Percentiles rank a stretch among this genome's conserved stretches.
phyloP scores from a whole-genome alignment of 371 early-diverging fungal species.

The Mucor mucedo region DNA sequence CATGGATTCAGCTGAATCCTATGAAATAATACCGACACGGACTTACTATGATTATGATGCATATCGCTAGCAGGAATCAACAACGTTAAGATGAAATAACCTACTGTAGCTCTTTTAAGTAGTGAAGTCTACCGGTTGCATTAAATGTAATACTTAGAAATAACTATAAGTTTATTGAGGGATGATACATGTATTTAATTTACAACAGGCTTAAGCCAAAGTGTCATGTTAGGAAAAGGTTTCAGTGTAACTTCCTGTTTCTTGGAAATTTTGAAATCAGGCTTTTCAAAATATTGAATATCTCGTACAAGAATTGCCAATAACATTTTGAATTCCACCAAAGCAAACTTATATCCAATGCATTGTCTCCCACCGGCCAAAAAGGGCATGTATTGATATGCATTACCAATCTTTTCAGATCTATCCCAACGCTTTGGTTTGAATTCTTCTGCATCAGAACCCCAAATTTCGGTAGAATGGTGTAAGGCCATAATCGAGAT shows the following conservation, averaged over 20 bases:
- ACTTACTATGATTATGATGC: too few relatives aligned
- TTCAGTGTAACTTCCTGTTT: conserved; percentile 42
- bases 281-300: conserved; percentile 44
- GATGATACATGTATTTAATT: too few relatives aligned
- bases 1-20: too few relatives aligned
- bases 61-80: too few relatives aligned
- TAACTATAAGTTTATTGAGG: too few relatives aligned
- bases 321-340: conserved; percentile 47
- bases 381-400: conserved; percentile 66
- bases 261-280: conserved; percentile 35
- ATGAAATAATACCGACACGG: too few relatives aligned
- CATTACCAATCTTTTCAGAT: conserved; percentile 28
- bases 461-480: conserved; percentile 62
- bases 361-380: conserved; percentile 59
- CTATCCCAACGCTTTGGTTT: conserved; percentile 67
- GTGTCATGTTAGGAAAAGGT: conserved; percentile 43
- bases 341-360: conserved; percentile 49
- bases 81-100: too few relatives aligned
- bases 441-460: conserved; percentile 66
- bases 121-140: too few relatives aligned
- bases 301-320: conserved; percentile 39
- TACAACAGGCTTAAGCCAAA: conserved; percentile 21
- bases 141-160: too few relatives aligned
- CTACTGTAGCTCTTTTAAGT: too few relatives aligned
- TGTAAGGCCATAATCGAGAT: conserved; percentile 52